Evolutionary conservation across 345 rosid species (phyloP).

Genomic region (Boechera retrofracta): DNA sequence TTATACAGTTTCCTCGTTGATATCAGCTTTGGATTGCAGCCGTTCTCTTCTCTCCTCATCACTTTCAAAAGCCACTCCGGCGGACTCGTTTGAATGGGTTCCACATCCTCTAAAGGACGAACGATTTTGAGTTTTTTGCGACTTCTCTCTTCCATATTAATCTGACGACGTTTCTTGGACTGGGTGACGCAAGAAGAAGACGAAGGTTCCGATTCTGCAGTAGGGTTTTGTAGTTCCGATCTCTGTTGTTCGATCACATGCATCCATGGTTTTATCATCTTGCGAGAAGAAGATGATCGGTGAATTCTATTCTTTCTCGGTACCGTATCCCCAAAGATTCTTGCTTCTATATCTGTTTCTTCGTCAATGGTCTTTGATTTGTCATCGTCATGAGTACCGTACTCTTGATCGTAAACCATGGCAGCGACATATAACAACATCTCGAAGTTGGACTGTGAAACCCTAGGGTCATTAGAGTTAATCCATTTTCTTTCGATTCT

Average conservation of each 20-base stretch:
- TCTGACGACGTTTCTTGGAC: not conserved
- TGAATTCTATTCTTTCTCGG: not conserved
- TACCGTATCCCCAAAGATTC: not conserved
- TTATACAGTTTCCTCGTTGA: not conserved
- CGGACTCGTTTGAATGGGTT: not conserved
- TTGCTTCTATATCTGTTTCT: not conserved
- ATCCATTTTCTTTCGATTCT: not conserved
- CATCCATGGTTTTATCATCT: not conserved
- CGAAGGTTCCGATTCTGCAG: not conserved
- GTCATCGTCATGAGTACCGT: not conserved
- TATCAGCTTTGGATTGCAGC: constrained; percentile 12
- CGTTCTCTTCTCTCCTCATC: constrained; percentile 1
- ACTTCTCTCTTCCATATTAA: not conserved
- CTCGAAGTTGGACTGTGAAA: not conserved
- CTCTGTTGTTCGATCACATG: not conserved
- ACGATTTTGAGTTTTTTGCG: not conserved
- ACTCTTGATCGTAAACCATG: not conserved
- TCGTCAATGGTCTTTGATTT: not conserved
- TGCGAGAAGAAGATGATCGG: constrained; percentile 4
- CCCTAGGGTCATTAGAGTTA: not conserved
- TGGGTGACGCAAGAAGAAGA: constrained; percentile 6
- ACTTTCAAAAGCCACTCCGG: constrained; percentile 14
- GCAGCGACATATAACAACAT: not conserved
- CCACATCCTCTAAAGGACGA: not conserved
- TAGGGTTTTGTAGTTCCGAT: not conserved